Evolutionary conservation across 1,284 basidiomycete species (phyloP), one percentile per base, ranked within the genome.

Genomic region (Cryptococcus maquisensis): DNA sequence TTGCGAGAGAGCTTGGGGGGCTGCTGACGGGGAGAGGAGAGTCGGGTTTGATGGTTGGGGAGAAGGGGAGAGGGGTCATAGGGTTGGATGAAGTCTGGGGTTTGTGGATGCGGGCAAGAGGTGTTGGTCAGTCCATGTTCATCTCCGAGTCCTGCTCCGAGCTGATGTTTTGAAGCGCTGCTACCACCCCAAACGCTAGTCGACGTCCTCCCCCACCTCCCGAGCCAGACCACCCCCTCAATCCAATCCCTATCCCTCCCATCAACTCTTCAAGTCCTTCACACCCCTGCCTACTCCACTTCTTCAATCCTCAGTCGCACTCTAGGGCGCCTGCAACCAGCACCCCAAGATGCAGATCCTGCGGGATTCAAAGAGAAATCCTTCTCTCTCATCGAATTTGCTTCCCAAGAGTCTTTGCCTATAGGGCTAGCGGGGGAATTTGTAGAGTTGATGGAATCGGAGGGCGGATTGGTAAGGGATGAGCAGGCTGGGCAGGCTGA

Each of bases 31-130:
- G 72, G 3, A 43, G 53, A 40, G 39, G 21, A n/a, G 39, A 9
- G 39, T n/a, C n/a, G 10, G 28, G 39, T 3, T 40, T 21, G 16
- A 40, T 40, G 39, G 39, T 40, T 16, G 39, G 39, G 39, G 39
- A 40, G 39, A 40, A 21, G n/a, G 39, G 21, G n/a, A 40, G 39
- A 40, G 21, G 39, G 16, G 39, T 18, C 21, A 21, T 18, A 20
- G 39, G 21, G 39, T 16, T 40, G 39, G n/a, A 18, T n/a, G 39
- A 40, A 40, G 16, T 92, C 0, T 98, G 95, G 95, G 92, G 92
- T 42, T 83, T 89, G 1, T 98, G 95, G 95, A 98, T 98, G 74
- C 85, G 95, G 49, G 92, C 91, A 2, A 79, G 95, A 55, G 95
- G 95, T 48, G 87, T 97, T 49, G 86, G 92, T 92, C 68, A 71